Base-by-base conservation (phyloP, 2,329 filamentous ascomycete species). In the Ampelomyces quisqualis region DNA sequence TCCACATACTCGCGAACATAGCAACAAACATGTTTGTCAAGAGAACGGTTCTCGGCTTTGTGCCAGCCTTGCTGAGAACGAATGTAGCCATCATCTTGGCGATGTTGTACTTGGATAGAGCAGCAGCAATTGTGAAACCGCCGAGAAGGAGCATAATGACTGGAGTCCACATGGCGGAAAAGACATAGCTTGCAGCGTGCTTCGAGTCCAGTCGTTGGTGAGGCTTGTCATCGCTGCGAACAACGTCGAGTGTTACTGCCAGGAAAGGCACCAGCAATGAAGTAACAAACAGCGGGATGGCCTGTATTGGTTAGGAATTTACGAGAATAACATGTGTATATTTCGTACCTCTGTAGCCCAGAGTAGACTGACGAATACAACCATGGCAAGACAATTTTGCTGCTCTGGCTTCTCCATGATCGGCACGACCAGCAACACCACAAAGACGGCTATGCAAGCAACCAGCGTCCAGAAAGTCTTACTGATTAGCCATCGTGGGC, bases 11-110 rank as follows among this genome's bases (percentile, higher is more conserved):
- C 7, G 94, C 86, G 67, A 98, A 94, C 62, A 93, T 94, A 40
- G 91, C 90, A 28, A 98, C 93, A 58, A 96, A 90, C 93, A 98
- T 98, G 72, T 91, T 96, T 38, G 91, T 93, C n/a, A 98, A 71
- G 4, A 98, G 77, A 3, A 98, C 93, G 2, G 88, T 91, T 40
- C 84, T 79, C 7, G 93, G 93, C 58, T 84, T 86, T 3, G 93
- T 96, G 5, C 93, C 93, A 7, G 93, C 93, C 73, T 95, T 97
- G 74, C 90, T 95, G 22, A 98, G 78, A 19, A 98, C 88, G 59
- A 97, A 89, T 1, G 91, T 96, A 2, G 93, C 93, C 73, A 98
- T 90, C 63, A 93, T 86, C 71, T 97, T 96, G 47, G 95, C 93
- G 60, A 98, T 97, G 55, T 90, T 93, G 70, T 95, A 95, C 68